Conservation (phyloP, 2,329 filamentous ascomycete genomes). For the Aureobasidium melanogenum region DNA sequence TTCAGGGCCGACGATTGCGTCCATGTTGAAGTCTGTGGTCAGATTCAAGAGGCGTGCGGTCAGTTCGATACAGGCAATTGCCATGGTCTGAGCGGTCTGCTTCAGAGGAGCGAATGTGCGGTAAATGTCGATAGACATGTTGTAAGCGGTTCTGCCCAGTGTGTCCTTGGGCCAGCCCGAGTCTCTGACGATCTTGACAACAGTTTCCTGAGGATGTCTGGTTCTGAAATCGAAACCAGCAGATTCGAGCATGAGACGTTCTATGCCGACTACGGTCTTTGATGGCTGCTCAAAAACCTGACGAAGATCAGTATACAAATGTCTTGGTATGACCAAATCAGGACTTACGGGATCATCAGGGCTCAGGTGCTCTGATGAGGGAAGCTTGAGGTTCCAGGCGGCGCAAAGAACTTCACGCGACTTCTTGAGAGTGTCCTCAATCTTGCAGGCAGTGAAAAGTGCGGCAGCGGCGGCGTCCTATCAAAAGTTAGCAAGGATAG, state of each 20-base stretch:
- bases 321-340: neutral
- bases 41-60: constrained; percentile 54
- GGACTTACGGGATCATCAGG: constrained; percentile 69
- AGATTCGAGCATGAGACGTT: constrained; percentile 86
- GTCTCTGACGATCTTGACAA: constrained; percentile 58
- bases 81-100: constrained; percentile 77
- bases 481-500: constrained; percentile 15
- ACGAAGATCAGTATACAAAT: neutral
- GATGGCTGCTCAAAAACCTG: constrained; percentile 73
- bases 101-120: constrained; percentile 90
- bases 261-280: constrained; percentile 77
- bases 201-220: constrained; percentile 73
- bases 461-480: constrained; percentile 80
- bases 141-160: constrained; percentile 63
- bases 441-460: constrained; percentile 89
- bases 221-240: constrained; percentile 90
- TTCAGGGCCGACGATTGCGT: constrained; percentile 36
- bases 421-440: constrained; percentile 96
- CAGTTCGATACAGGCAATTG: constrained; percentile 72
- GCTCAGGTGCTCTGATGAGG: constrained; percentile 54
- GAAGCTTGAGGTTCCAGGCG: constrained; percentile 72
- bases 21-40: constrained; percentile 39
- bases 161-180: constrained; percentile 17
- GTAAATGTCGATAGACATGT: constrained; percentile 81
- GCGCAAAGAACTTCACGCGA: constrained; percentile 87